phyloP scores from a whole-genome alignment of 441 rosid species.

The Monsonia emarginata region DNA sequence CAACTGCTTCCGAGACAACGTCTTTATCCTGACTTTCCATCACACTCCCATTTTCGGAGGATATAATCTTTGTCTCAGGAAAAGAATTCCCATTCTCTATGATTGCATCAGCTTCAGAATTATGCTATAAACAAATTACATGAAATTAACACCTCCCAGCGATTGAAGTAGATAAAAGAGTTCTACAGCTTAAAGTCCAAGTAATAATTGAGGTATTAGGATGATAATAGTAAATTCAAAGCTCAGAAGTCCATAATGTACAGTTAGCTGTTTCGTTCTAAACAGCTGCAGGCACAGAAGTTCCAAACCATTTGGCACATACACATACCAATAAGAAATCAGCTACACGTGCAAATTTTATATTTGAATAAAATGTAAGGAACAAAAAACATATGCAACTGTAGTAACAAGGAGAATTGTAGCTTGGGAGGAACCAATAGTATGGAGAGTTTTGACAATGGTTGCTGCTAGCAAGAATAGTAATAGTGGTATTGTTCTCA shows the following conservation, averaged over 20 bases:
- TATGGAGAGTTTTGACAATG: too few species aligned
- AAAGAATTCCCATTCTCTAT: conserved; percentile 55
- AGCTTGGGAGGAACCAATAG: not conserved
- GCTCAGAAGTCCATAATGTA: not conserved
- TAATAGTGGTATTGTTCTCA: too few species aligned
- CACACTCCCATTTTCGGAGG: conserved; percentile 53
- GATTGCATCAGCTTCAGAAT: conserved; percentile 42
- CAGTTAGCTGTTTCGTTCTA: not conserved
- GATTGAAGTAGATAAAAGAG: not conserved
- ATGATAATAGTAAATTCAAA: not conserved
- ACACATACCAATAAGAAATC: not conserved
- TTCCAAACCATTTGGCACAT: not conserved
- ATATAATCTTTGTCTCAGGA: conserved; percentile 57
- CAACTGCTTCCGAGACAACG: conserved; percentile 65
- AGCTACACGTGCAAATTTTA: not conserved
- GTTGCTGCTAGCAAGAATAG: too few species aligned
- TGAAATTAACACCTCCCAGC: not conserved
- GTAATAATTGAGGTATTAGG: not conserved
- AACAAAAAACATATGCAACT: not conserved
- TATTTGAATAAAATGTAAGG: too few species aligned
- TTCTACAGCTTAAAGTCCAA: not conserved
- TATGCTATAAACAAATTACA: conserved; percentile 32
- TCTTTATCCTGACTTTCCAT: conserved; percentile 79
- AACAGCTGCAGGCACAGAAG: not conserved
- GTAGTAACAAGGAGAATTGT: not conserved